Percentiles rank a stretch among this genome's conserved stretches.
phyloP scores from a whole-genome alignment of 768 basidiomycete species.

The Boletus subparvulus region DNA sequence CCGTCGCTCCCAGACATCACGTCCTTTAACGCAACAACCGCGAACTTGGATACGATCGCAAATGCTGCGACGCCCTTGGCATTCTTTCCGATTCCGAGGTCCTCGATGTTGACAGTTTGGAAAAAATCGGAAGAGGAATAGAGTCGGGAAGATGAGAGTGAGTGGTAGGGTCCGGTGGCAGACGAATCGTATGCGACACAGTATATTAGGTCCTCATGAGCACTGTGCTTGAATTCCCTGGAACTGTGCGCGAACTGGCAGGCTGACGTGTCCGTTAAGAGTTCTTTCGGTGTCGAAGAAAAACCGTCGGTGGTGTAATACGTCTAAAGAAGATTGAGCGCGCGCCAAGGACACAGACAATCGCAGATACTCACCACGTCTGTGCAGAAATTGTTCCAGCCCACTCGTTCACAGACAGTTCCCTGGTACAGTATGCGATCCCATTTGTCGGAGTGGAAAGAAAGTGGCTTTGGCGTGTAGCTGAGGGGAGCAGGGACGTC shows the following conservation, averaged over 20 bases:
- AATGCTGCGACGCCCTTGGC: conserved; percentile 90
- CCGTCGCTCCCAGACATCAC: conserved; percentile 50
- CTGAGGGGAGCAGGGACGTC: conserved; percentile 53
- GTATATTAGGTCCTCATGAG: conserved; percentile 74
- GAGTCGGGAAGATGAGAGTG: conserved; percentile 61
- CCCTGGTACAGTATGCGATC: conserved; percentile 82
- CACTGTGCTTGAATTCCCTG: conserved; percentile 76
- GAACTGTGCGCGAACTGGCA: conserved; percentile 93
- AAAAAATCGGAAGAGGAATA: conserved; percentile 90
- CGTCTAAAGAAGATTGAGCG: conserved; percentile 50
- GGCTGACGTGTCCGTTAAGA: conserved; percentile 68
- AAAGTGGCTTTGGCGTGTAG: conserved; percentile 60
- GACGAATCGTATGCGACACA: conserved; percentile 84
- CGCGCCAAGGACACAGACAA: background rate
- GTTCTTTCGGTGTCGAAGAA: conserved; percentile 49
- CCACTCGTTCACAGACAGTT: conserved; percentile 52
- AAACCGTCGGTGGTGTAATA: conserved; percentile 90
- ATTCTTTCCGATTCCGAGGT: conserved; percentile 81
- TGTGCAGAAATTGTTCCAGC: conserved; percentile 59
- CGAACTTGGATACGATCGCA: conserved; percentile 90
- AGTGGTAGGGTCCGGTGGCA: conserved; percentile 41
- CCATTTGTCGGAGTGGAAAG: conserved; percentile 86
- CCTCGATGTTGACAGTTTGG: conserved; percentile 60
- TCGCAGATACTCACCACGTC: conserved; percentile 55
- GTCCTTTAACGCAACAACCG: conserved; percentile 87